Percentiles rank a stretch among this genome's conserved stretches.
phyloP scores from a whole-genome alignment of 2,329 filamentous ascomycete species.

The Claviceps sp. region DNA sequence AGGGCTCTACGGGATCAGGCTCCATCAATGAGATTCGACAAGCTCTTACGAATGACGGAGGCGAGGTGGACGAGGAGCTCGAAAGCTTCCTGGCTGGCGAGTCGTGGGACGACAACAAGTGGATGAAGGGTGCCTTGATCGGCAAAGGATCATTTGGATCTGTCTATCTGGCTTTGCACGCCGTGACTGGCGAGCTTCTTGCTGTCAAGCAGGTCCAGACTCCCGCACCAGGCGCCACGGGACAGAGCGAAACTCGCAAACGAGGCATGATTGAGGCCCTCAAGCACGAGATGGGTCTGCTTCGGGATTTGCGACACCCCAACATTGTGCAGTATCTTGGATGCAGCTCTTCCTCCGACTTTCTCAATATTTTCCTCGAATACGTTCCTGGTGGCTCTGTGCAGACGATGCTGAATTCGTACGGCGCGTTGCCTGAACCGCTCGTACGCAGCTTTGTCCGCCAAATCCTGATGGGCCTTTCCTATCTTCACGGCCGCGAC shows the following conservation, averaged over 20 bases:
- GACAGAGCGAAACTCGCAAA: constrained; percentile 77
- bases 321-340: constrained; percentile 98
- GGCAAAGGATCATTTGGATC: constrained; percentile 94
- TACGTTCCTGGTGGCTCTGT: constrained; percentile 97
- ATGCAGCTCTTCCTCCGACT: constrained; percentile 78
- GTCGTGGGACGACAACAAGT: constrained; percentile 93
- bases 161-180: constrained; percentile 88
- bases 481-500: constrained; percentile 84
- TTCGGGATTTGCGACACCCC: constrained; percentile 85
- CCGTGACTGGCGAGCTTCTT: constrained; percentile 92
- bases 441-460: constrained; percentile 93
- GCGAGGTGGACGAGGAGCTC: constrained; percentile 81
- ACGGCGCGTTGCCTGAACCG: constrained; percentile 85
- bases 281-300: constrained; percentile 88
- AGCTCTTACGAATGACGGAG: constrained; percentile 78
- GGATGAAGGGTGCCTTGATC: constrained; percentile 98
- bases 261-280: constrained; percentile 96
- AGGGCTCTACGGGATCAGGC: constrained; percentile 54
- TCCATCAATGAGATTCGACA: constrained; percentile 76
- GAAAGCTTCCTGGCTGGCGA: constrained; percentile 83
- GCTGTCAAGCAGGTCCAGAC: constrained; percentile 97
- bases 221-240: constrained; percentile 63
- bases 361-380: constrained; percentile 98
- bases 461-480: constrained; percentile 84
- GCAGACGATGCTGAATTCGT: constrained; percentile 96